A percentile compares a stretch with the other conserved stretches of the same genome.
Evolutionary conservation across 164 flowering plant genomes (phyloP).

Genomic region (Echeveria elegans): DNA sequence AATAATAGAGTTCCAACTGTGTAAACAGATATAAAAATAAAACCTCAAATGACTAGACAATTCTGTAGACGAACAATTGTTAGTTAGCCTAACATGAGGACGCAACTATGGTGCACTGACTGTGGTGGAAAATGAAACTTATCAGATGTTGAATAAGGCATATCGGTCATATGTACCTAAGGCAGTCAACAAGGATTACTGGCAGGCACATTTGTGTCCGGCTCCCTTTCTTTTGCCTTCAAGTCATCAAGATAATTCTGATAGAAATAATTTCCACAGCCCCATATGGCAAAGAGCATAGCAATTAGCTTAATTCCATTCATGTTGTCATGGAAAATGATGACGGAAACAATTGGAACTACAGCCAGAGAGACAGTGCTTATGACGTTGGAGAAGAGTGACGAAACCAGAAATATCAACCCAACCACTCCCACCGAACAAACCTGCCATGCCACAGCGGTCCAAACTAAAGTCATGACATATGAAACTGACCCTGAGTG

Average conservation of each 20-base stretch:
- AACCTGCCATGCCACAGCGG: conserved; percentile 53
- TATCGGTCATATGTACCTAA: neutral
- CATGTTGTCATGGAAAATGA: conserved; percentile 48
- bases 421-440: conserved; percentile 54
- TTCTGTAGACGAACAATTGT: no score
- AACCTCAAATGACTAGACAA: no score
- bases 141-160: neutral
- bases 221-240: conserved; percentile 17
- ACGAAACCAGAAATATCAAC: conserved; percentile 51
- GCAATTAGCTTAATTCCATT: conserved; percentile 52
- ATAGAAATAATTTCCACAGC: conserved; percentile 39
- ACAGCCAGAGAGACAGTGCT: conserved; percentile 47
- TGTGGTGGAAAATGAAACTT: neutral
- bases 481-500: conserved; percentile 29
- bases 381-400: conserved; percentile 61
- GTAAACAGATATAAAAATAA: no score
- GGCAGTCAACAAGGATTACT: neutral
- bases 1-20: no score
- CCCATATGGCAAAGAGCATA: conserved; percentile 52
- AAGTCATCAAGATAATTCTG: conserved; percentile 53
- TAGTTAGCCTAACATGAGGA: no score
- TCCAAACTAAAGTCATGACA: conserved; percentile 41
- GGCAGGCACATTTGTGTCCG: neutral
- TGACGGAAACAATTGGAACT: conserved; percentile 43
- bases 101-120: neutral